phyloP scores from a whole-genome alignment of 192 early-diverging fungal species.

The Cetraspora pellucida region DNA sequence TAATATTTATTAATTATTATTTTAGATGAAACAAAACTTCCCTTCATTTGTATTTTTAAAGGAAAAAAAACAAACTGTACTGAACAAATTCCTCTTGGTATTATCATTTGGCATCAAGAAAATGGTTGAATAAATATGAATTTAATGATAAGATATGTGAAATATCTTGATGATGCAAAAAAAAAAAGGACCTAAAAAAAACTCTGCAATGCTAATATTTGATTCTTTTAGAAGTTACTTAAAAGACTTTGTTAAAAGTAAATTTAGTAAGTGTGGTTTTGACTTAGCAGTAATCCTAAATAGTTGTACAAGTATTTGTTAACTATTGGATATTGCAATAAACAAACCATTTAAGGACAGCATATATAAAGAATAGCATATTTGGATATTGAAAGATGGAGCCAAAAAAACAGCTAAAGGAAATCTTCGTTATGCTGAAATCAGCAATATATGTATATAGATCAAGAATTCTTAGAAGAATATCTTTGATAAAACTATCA shows the following conservation, averaged over 20 bases:
- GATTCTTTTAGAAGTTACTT: slow-evolving; percentile 6
- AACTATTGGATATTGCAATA: neutral
- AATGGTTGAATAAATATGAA: neutral
- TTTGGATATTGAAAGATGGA: neutral
- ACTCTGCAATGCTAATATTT: neutral
- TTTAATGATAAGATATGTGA: neutral
- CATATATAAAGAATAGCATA: neutral
- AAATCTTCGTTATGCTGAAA: neutral
- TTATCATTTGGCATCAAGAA: neutral
- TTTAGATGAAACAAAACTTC: neutral
- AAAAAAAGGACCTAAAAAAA: neutral
- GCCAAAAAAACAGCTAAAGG: neutral
- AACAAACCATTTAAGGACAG: slow-evolving; percentile 9
- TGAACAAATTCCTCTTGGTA: neutral
- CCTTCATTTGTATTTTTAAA: neutral
- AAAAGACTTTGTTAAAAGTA: neutral
- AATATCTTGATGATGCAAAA: neutral
- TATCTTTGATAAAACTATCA: neutral
- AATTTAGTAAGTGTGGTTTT: neutral
- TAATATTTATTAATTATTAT: neutral
- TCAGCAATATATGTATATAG: neutral
- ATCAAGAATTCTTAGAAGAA: neutral
- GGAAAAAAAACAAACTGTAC: neutral
- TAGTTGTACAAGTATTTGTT: neutral
- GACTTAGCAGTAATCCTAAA: neutral